Evolutionary conservation across 768 basidiomycete genomes (phyloP), one percentile per base, ranked within the genome.

Genomic region (Xerocomellus chrysenteron): DNA sequence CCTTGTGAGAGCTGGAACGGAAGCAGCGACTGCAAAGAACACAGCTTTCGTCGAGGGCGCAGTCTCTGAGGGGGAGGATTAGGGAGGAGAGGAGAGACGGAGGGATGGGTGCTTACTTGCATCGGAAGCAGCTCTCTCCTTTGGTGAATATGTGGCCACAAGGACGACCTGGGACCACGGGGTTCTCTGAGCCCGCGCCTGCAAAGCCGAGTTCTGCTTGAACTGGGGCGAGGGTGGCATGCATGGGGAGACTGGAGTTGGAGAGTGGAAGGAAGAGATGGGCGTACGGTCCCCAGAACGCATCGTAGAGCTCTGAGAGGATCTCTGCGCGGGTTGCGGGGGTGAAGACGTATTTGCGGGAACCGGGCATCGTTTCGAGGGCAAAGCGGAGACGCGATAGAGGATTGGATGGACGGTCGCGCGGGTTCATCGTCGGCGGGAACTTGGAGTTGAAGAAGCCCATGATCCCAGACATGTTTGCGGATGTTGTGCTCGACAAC

Each of bases 1-100:
- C 86, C 21, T 76, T 74, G 68, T 98, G 96, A 54, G 88, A 80
- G n/a, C 90, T 89, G 1, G 89, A 82, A 63, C 91, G 87, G 74
- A 95, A 98, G 72, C 97, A 98, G 47, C 82, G 81, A 2, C 90
- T 80, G 69, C 96, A 98, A 28, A 98, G 77, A 12, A 97, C 93
- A 64, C 90, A 95, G 62, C 88, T 91, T 53, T 94, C 88, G 63
- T 97, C 92, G 50, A 90, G 74, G 2, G 90, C 87, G 72, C 95
- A 98, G 63, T 97, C 94, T 69, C 96, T 97, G 65, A 50, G 48
- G 30, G 6, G 47, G 13, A 28, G 32, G 9, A 52, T 55, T 33
- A 55, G 60, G 43, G 36, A 26, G 30, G 40, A 28, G 17, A 14
- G 21, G 45, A 54, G 54, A 51, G 17, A 16, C 49, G 24, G 52